Conservation (phyloP, 768 basidiomycete species). For the Steccherinum ochraceum region DNA sequence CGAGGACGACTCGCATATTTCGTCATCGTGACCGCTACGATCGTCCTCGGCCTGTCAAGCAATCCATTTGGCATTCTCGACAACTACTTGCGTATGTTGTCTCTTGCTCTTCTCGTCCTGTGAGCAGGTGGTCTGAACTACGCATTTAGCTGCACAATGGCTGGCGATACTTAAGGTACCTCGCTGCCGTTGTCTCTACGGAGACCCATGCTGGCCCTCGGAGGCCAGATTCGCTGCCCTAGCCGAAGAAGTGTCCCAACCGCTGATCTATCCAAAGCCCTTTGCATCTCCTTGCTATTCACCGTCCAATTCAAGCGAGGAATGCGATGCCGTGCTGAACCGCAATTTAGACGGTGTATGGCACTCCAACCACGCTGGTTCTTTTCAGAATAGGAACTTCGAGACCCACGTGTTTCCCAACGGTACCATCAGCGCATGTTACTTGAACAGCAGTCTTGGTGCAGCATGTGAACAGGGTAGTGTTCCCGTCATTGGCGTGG, state of each 20-base stretch:
- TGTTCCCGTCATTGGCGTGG: constrained; percentile 34
- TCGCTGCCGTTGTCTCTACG: constrained; percentile 26
- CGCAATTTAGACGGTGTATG: constrained; percentile 30
- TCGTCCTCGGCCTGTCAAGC: neutral
- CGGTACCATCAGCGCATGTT: constrained; percentile 46
- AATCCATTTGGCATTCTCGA: neutral
- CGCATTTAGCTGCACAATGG: neutral
- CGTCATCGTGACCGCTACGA: neutral
- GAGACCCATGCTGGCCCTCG: constrained; percentile 39
- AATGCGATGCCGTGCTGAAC: constrained; percentile 28
- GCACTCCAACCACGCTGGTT: constrained; percentile 35
- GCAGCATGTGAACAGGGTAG: constrained; percentile 38
- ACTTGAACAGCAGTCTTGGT: constrained; percentile 36
- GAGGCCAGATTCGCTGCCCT: constrained; percentile 26
- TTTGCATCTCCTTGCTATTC: constrained; percentile 39
- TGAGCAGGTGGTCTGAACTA: too few species aligned
- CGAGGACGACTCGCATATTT: neutral
- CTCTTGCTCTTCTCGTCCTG: neutral
- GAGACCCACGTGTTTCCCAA: constrained; percentile 32
- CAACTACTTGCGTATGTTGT: neutral
- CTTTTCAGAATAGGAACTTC: constrained; percentile 29
- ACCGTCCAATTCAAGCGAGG: constrained; percentile 25
- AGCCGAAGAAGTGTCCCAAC: constrained; percentile 33
- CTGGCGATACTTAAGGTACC: neutral
- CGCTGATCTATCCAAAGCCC: constrained; percentile 35